A percentile compares a stretch with the other conserved stretches of the same genome.
These are phyloP conservation scores for Pisolithus orientalis DNA, from an alignment of 768 basidiomycete species.

Conservation along the genomic window DNA sequence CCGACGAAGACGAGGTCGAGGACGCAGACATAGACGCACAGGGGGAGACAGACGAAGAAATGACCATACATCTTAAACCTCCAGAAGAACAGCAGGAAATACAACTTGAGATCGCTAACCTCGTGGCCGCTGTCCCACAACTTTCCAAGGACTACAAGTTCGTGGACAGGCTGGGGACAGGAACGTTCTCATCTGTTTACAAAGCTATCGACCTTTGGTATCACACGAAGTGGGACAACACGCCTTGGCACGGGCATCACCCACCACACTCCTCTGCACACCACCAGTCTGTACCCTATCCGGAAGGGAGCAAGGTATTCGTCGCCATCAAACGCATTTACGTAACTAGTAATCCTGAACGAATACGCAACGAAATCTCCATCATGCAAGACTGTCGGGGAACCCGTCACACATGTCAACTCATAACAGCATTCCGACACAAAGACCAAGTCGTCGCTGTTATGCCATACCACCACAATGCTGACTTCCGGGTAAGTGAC, in stretches of 20 bases:
- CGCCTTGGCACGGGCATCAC: conserved; percentile 65
- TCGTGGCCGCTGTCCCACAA: conserved; percentile 60
- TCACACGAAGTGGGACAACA: conserved; percentile 72
- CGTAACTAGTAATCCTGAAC: conserved; percentile 88
- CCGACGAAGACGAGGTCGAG: conserved; percentile 17
- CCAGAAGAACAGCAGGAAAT: conserved; percentile 71
- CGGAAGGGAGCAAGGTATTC: conserved; percentile 50
- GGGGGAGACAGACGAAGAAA: conserved; percentile 54
- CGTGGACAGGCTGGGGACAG: conserved; percentile 89
- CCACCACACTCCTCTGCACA: conserved; percentile 56
- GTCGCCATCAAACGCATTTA: conserved; percentile 97
- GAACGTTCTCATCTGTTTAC: conserved; percentile 99
- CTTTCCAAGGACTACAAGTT: conserved; percentile 66
- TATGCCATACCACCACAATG: conserved; percentile 89
- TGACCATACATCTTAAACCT: conserved; percentile 49
- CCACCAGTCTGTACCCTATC: conserved; percentile 47
- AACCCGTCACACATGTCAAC: conserved; percentile 82
- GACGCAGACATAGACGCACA: conserved; percentile 28
- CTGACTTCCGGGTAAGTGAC: conserved; percentile 84
- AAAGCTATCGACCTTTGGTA: conserved; percentile 83
- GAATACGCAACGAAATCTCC: conserved; percentile 87
- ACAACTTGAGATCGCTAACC: conserved; percentile 66
- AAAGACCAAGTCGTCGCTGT: conserved; percentile 90
- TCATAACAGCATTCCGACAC: conserved; percentile 90
- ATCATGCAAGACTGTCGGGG: conserved; percentile 85